Percentiles rank a stretch among this genome's conserved stretches.
These are phyloP conservation scores for Globisporangium okanoganense DNA, from an alignment of 352 stramenopile genomes.

Conservation along the genomic window DNA sequence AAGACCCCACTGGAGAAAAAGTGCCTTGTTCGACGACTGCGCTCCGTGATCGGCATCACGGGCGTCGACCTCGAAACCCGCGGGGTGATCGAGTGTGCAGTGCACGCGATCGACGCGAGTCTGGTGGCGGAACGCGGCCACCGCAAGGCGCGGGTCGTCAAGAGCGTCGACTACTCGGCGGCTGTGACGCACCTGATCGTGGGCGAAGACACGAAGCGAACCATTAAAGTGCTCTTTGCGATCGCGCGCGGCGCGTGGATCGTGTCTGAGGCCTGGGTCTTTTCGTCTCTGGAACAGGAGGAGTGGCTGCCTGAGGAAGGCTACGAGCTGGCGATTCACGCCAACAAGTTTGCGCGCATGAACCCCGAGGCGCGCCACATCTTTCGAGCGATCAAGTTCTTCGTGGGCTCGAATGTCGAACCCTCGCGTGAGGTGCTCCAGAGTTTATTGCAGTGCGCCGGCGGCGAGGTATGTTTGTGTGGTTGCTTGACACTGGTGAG, in stretches of 20 bases:
- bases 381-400: constrained; percentile 63
- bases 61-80: constrained; percentile 56
- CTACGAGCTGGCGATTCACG: constrained; percentile 56
- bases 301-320: constrained; percentile 66
- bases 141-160: constrained; percentile 71
- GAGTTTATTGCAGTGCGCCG: constrained; percentile 68
- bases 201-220: constrained; percentile 59
- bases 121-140: constrained; percentile 41
- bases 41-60: constrained; percentile 75
- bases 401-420: constrained; percentile 68
- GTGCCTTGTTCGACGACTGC: constrained; percentile 18
- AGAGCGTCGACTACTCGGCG: constrained; percentile 67
- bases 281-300: constrained; percentile 69
- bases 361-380: constrained; percentile 50
- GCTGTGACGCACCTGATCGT: constrained; percentile 78
- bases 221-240: constrained; percentile 83
- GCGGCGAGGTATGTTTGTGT: constrained; percentile 48
- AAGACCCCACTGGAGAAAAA: constrained; percentile 18
- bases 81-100: constrained; percentile 63
- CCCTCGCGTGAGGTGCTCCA: constrained; percentile 69
- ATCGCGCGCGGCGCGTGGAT: constrained; percentile 80
- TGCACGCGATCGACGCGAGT: constrained; percentile 73
- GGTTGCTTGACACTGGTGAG: background rate
- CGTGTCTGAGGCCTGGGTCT: constrained; percentile 75
- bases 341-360: constrained; percentile 38